Evolutionary conservation across 2,329 filamentous ascomycete genomes (phyloP), one percentile per base, ranked within the genome.

Genomic region (Colletotrichum tropicale): DNA sequence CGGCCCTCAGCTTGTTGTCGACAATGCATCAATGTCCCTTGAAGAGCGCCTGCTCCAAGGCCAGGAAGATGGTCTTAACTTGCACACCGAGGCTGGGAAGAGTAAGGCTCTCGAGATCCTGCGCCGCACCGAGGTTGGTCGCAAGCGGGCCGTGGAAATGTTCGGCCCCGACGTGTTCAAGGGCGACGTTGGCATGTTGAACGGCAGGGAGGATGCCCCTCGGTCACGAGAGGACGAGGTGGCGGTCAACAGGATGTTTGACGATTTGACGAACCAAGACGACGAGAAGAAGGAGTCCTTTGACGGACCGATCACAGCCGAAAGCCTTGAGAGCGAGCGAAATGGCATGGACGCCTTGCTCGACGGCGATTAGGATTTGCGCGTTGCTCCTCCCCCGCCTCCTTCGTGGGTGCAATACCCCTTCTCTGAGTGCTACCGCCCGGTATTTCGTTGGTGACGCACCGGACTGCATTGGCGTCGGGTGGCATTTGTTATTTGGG

Each of bases 171-270:
- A 88, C 67, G 83, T 90, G 4, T 91, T 89, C 87, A 84, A 83
- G 61, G 75, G 74, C 9, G 76, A 77, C 24, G 77, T 75, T 30
- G 75, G 72, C 32, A 76, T 76, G 67, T n/a, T 76, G 26, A 55
- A 71, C 43, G 66, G 65, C 55, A 72, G 78, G 24, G 77, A 82
- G 18, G 71, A 70, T 32, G 66, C 52, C 8, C 65, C 66, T 8
- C 78, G 77, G 24, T 79, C 77, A 3, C 81, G 84, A 7, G 86
- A 87, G 43, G 88, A 88, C 21, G 85, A 86, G 28, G 86, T 85
- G 58, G 88, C 87, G 30, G 88, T 89, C 6, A 88, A 90, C 71
- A 88, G 87, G 77, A 90, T 91, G 88, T 91, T 91, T 79, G 85
- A 88, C 60, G 89, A 91, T 58, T 86, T 91, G 77, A 90, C 89